Conservation (phyloP, 2,329 filamentous ascomycete species). For the Nothophoma quercina region DNA sequence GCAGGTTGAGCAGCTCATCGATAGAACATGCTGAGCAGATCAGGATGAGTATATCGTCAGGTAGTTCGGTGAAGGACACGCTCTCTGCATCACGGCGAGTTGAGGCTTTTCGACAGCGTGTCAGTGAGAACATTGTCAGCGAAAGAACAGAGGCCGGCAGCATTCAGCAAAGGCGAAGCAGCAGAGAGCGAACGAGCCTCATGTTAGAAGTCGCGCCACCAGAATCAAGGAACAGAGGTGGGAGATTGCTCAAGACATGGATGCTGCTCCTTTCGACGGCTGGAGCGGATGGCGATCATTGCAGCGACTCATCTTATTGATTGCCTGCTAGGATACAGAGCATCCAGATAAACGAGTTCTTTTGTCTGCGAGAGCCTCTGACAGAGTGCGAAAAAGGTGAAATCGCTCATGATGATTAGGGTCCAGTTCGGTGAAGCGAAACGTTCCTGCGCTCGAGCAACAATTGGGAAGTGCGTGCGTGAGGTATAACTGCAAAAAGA, state of each 20-base stretch:
- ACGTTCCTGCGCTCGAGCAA: neutral
- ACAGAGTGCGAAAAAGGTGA: no score
- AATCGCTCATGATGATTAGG: no score
- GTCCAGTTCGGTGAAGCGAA: no score
- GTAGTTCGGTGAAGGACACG: slow-evolving; percentile 26
- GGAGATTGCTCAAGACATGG: slow-evolving; percentile 15
- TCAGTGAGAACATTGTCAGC: slow-evolving; percentile 8
- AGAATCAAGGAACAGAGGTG: neutral
- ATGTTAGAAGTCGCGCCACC: neutral
- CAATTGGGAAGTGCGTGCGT: neutral
- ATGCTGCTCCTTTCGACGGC: slow-evolving; percentile 9
- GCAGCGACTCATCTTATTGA: neutral
- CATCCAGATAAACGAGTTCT: neutral
- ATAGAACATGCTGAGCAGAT: slow-evolving; percentile 38
- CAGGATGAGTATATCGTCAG: slow-evolving; percentile 43
- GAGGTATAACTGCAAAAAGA: neutral
- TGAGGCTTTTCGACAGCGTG: neutral
- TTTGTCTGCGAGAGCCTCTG: no score
- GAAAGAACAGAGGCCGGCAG: neutral
- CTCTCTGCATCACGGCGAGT: neutral
- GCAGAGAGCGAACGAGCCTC: neutral
- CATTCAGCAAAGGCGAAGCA: neutral
- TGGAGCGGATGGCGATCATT: slow-evolving; percentile 10
- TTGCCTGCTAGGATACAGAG: neutral
- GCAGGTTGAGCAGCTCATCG: slow-evolving; percentile 36